phyloP scores from a whole-genome alignment of 805 yeast species.

The Torulaspora delbrueckii region DNA sequence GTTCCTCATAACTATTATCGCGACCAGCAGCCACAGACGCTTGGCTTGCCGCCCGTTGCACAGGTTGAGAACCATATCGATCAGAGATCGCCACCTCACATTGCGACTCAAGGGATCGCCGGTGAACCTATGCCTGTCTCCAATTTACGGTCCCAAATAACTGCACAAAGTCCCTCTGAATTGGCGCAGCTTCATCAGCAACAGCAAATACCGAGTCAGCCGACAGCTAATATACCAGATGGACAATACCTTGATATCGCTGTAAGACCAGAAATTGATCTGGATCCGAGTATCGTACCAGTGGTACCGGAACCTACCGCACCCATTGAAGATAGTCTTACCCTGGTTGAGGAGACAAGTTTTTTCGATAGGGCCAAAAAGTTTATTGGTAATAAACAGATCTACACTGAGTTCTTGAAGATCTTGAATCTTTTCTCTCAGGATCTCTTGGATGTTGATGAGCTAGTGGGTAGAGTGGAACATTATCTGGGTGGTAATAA shows the following conservation, averaged over 20 bases:
- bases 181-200: constrained; percentile 9
- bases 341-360: constrained; percentile 74
- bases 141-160: constrained; percentile 33
- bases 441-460: constrained; percentile 78
- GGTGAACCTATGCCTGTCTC: constrained; percentile 36
- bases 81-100: constrained; percentile 12
- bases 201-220: constrained; percentile 13
- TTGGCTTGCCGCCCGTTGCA: constrained; percentile 28
- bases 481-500: constrained; percentile 76
- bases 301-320: constrained; percentile 80
- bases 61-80: constrained; percentile 14
- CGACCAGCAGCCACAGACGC: constrained; percentile 17
- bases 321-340: constrained; percentile 50
- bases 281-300: constrained; percentile 69
- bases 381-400: constrained; percentile 79
- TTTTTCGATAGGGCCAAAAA: constrained; percentile 92
- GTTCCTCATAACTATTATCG: constrained; percentile 18
- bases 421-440: constrained; percentile 82
- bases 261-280: constrained; percentile 40
- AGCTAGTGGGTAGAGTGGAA: constrained; percentile 78
- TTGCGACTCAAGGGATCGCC: constrained; percentile 18
- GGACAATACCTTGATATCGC: constrained; percentile 21
- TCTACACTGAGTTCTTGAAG: constrained; percentile 89
- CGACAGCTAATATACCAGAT: constrained; percentile 25
- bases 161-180: constrained; percentile 17